phyloP scores from a whole-genome alignment of 1,284 basidiomycete genomes.

The Microbotryum silenes-acaulis region DNA sequence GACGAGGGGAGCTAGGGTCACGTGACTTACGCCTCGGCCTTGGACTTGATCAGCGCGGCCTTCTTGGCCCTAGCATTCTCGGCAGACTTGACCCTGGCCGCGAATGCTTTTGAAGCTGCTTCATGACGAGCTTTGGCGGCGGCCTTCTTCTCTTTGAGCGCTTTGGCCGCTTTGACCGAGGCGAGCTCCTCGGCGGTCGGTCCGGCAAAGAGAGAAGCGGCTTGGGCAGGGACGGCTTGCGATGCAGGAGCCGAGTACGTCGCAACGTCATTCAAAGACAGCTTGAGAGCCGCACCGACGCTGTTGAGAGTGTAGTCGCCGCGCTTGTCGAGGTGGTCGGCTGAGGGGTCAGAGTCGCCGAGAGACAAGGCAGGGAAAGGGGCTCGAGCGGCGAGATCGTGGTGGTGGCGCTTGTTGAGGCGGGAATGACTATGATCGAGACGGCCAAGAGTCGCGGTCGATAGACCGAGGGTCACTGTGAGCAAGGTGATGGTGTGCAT shows the following conservation, averaged over 20 bases:
- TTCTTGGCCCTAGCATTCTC: not conserved
- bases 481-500: no score
- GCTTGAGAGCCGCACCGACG: no score
- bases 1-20: no score
- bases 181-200: conserved; percentile 3
- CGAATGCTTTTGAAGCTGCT: not conserved
- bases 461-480: no score
- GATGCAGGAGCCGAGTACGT: no score
- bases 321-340: not conserved
- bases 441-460: no score
- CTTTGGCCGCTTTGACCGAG: not conserved
- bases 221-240: not conserved
- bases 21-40: not conserved
- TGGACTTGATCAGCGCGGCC: not conserved
- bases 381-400: no score
- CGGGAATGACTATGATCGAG: no score
- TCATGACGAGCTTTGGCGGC: conserved; percentile 4
- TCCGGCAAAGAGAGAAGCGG: not conserved
- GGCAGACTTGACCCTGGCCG: not conserved
- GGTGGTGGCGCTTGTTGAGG: no score
- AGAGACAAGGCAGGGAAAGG: no score
- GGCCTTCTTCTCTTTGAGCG: not conserved
- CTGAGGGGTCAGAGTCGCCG: not conserved
- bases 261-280: no score
- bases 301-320: not conserved